These are phyloP conservation scores for Colletotrichum plurivorum DNA, from an alignment of 2,329 filamentous ascomycete species.

Conservation along the genomic window DNA sequence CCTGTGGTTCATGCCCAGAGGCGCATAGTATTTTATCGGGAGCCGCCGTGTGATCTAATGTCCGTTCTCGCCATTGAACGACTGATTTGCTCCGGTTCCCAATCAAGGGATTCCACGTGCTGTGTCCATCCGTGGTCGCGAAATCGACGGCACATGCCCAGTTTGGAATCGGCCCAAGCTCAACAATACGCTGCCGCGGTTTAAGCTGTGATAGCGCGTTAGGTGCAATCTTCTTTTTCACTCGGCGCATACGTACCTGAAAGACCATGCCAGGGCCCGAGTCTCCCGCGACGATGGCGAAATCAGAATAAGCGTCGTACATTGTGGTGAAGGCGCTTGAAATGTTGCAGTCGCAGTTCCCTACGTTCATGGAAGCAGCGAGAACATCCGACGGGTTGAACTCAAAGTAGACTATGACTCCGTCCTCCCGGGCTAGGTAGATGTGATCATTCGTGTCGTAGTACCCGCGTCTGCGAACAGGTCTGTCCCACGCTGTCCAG, in stretches of 20 bases:
- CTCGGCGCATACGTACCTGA: conserved; percentile 64
- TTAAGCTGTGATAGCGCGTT: conserved; percentile 29
- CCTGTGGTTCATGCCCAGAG: conserved; percentile 73
- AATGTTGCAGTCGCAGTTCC: conserved; percentile 80
- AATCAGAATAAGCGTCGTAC: conserved; percentile 77
- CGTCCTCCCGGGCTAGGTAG: conserved; percentile 91
- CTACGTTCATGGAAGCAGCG: conserved; percentile 70
- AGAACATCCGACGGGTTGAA: conserved; percentile 72
- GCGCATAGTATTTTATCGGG: conserved; percentile 75
- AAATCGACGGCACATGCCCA: conserved; percentile 74
- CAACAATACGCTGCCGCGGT: conserved; percentile 45
- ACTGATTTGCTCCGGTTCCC: conserved; percentile 43
- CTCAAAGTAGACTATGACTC: conserved; percentile 80
- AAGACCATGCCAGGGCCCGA: conserved; percentile 84
- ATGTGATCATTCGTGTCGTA: conserved; percentile 80
- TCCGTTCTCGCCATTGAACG: conserved; percentile 30
- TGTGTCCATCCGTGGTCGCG: conserved; percentile 59
- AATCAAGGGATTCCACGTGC: conserved; percentile 49
- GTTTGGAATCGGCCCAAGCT: conserved; percentile 68
- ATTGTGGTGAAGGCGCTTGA: conserved; percentile 86
- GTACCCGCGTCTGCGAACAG: conserved; percentile 75
- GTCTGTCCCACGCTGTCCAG: conserved; percentile 90
- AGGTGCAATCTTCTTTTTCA: not conserved
- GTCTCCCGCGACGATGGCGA: conserved; percentile 85
- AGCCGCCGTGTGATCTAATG: conserved; percentile 21